Percentiles rank a stretch among this genome's conserved stretches.
Evolutionary conservation across 2,329 filamentous ascomycete genomes (phyloP).

Genomic region (Penicillium sp.): DNA sequence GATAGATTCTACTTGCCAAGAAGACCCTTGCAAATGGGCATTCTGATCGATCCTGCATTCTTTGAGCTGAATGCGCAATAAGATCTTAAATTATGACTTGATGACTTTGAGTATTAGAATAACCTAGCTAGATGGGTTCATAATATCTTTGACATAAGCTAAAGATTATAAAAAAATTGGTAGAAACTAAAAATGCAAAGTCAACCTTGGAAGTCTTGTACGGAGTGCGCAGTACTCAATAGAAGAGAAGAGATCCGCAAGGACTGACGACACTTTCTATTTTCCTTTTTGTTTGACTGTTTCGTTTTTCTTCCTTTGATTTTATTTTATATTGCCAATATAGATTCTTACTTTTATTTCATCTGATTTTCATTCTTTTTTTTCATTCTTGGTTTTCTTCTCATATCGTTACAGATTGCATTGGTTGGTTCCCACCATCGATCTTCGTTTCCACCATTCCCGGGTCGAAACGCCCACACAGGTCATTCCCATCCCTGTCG

Average conservation of each 20-base stretch:
- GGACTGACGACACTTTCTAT: not conserved
- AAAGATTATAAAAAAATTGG: not conserved
- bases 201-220: not conserved
- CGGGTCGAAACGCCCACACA: constrained; percentile 29
- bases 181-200: not conserved
- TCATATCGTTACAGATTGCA: constrained; percentile 10
- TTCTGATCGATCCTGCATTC: constrained; percentile 22
- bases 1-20: constrained; percentile 13
- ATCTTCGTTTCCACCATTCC: constrained; percentile 33
- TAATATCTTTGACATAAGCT: too few species aligned
- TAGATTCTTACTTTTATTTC: not conserved
- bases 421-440: constrained; percentile 26
- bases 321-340: not conserved
- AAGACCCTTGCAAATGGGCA: constrained; percentile 20
- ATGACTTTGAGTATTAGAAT: too few species aligned
- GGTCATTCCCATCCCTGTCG: constrained; percentile 36
- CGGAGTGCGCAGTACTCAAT: not conserved
- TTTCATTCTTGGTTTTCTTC: not conserved
- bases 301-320: not conserved
- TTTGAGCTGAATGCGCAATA: constrained; percentile 10
- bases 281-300: not conserved
- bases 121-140: too few species aligned
- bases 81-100: too few species aligned
- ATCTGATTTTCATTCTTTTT: not conserved
- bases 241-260: not conserved